These are phyloP conservation scores for Citrullus mucosospermus DNA, from an alignment of 306 rosid genomes.

Conservation along the genomic window DNA sequence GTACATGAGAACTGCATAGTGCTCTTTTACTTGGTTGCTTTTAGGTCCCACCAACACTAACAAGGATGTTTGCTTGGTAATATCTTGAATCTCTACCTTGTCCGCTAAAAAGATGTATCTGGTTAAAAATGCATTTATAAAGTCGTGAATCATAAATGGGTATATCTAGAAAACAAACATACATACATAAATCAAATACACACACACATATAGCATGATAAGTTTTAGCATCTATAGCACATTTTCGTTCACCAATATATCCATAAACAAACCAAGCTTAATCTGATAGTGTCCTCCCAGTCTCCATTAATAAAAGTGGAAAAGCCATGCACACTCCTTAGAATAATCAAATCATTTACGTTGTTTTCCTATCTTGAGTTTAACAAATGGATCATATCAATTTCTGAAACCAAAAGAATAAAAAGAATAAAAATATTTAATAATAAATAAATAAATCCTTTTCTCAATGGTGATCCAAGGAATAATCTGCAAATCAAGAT, in stretches of 20 bases:
- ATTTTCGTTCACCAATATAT: not conserved
- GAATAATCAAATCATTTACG: not conserved
- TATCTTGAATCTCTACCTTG: slow-evolving; percentile 86
- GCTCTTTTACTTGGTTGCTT: slow-evolving; percentile 60
- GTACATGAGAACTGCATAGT: not conserved
- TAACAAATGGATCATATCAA: not conserved
- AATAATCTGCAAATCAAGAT: not conserved
- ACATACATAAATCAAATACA: not conserved
- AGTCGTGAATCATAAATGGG: not conserved
- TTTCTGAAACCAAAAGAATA: not conserved
- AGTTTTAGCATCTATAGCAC: not conserved
- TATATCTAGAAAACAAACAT: not conserved
- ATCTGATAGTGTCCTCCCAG: not conserved
- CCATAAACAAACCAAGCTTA: not conserved
- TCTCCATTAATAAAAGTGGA: not conserved
- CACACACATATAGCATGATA: not conserved
- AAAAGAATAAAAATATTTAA: too few species aligned
- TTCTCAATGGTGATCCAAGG: not conserved
- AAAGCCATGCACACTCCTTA: not conserved
- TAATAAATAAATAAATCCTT: not conserved
- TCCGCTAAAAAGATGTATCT: slow-evolving; percentile 86
- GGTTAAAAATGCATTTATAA: not conserved
- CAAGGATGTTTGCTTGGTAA: slow-evolving; percentile 64
- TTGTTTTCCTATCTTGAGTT: not conserved
- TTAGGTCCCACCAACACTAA: slow-evolving; percentile 83